These are phyloP conservation scores for Neurospora sp. DNA, from an alignment of 495 filamentous ascomycete species.

Conservation along the genomic window DNA sequence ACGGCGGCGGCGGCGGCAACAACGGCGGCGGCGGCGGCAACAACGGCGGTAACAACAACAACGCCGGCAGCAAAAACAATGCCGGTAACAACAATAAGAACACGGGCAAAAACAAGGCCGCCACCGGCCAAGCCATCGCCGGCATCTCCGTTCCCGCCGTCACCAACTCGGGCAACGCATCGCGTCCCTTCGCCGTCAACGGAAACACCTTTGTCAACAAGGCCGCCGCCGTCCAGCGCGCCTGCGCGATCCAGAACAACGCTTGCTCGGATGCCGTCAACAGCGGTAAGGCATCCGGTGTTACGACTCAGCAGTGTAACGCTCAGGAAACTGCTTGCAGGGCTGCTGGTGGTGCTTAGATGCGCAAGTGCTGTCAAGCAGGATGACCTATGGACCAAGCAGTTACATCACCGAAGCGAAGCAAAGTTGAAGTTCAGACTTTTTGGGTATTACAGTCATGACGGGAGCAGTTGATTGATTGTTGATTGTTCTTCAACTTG, in stretches of 20 bases:
- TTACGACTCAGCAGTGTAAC: conserved; percentile 34
- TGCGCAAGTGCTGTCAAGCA: not conserved
- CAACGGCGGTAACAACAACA: conserved; percentile 7
- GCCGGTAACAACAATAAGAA: not conserved
- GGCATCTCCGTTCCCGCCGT: conserved; percentile 27
- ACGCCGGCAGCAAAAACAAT: conserved; percentile 3
- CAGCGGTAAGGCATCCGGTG: conserved; percentile 17
- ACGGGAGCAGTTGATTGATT: not conserved
- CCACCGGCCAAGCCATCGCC: conserved; percentile 15
- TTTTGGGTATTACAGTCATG: not conserved
- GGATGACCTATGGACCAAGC: not conserved
- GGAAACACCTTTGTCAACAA: conserved; percentile 40
- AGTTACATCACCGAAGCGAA: not conserved
- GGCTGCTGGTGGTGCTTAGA: conserved; percentile 11
- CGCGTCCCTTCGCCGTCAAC: conserved; percentile 39
- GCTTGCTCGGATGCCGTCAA: conserved; percentile 40
- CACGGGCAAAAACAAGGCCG: conserved; percentile 1
- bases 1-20: conserved; percentile 9
- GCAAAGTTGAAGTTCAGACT: not conserved
- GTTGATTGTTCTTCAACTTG: not conserved
- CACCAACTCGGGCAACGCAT: conserved; percentile 29
- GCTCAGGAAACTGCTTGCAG: conserved; percentile 28
- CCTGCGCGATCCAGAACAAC: conserved; percentile 41
- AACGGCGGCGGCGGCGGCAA: conserved; percentile 11
- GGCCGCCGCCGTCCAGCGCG: conserved; percentile 31